Evolutionary conservation across 192 early-diverging fungal genomes (phyloP), one percentile per base, ranked within the genome.

Genomic region (Linnemannia exigua): DNA sequence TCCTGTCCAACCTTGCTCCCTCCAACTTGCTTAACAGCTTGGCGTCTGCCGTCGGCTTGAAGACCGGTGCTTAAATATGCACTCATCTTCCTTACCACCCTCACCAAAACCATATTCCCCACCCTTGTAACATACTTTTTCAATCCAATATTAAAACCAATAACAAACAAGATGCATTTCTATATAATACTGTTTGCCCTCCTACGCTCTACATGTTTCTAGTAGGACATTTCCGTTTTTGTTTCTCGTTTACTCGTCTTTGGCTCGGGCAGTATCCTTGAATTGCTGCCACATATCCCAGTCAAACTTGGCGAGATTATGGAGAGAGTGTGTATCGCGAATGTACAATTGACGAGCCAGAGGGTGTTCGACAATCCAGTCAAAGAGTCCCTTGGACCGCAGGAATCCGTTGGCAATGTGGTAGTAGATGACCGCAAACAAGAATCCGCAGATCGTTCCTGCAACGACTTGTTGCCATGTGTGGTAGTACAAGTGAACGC

Each of bases 401-500:
- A 92, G 46, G 25, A 89, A 41, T 35, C 79, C 41, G 46, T 90
- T 79, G 33, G 87, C 72, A 0, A 88, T n/a, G 15, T 51, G 37
- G 54, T 88, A 95, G 91, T 94, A 97, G 5, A 86, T 11, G 2
- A 89, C 33, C 0, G 92, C 95, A 83, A 94, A 93, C 0, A 85
- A 33, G 0, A 79, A 63, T 22, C 96, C 96, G 35, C 91, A 70
- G 25, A 87, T 70, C 5, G 90, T 78, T 9, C 96, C 96, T 31
- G 91, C 91, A 4, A 92, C n/a, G 12, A 96, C 95, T 84, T 97
- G 96, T 38, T 88, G 81, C 48, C 89, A 73, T 0, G 93, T 95
- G 70, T 97, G 96, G 85, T 96, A 96, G 15, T 89, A 87, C 3
- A 97, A 82, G 76, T 95, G 92, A 31, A 96, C 89, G 37, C 95